Base-by-base conservation (phyloP, 345 rosid genomes). In the Geranium rotundifolium region DNA sequence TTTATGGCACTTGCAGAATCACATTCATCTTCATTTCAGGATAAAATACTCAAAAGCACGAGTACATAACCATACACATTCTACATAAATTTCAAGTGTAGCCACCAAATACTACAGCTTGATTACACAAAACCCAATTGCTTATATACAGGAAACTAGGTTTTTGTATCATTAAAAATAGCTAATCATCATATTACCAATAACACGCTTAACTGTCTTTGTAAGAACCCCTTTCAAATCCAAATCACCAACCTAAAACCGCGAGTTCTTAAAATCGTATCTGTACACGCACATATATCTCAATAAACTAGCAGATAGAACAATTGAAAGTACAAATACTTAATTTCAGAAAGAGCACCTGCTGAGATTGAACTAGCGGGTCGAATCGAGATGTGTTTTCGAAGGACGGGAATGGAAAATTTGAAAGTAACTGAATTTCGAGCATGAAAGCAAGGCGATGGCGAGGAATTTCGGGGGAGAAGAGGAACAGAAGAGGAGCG, bases 361-460 rank as follows among this genome's bases (percentile, higher is more conserved):
- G 27, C 91, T 61, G 88, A 77, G 69, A 61, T 65, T 0, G 88
- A 74, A n/a, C 75, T 27, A 57, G 92, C 78, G 12, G 52, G 52
- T 67, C 88, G 92, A 64, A 91, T 73, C 46, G 59, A 69, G 67
- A 84, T 65, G 13, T 72, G 76, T 13, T 54, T 74, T 57, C 71
- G 46, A 63, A 79, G 81, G 77, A 52, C 57, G 77, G 72, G 68
- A 71, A 30, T 7, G 67, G 27, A 23, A 23, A 52, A 52, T 18
- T 57, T 58, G 41, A 69, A 50, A 4, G 63, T 58, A 69, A 63
- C 58, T 18, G 63, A 17, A 58, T 19, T 19, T 19, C 37, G 17
- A 23, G 57, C 2, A 4, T 58, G 16, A 29, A 18, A 65, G 1
- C 46, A 19, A 23, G 13, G 49, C 14, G 18, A 0, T 60, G 56